phyloP scores from a whole-genome alignment of 495 filamentous ascomycete species.

The Parathielavia appendiculata region DNA sequence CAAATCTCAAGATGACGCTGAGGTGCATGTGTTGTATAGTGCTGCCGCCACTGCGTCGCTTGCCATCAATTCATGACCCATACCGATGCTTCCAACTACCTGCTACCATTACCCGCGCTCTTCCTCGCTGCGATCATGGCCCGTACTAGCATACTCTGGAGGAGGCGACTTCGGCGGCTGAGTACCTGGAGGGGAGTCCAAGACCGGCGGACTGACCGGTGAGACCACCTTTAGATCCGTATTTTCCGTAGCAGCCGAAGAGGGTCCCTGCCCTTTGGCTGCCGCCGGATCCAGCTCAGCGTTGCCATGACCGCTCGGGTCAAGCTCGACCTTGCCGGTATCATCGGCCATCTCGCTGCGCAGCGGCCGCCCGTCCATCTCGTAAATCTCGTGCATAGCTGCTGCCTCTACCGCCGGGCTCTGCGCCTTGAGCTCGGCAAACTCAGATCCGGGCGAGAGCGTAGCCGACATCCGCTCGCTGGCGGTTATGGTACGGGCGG shows the following conservation, averaged over 20 bases:
- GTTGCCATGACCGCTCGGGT: slow-evolving; percentile 14
- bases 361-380: slow-evolving; percentile 25
- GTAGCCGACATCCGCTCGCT: not conserved
- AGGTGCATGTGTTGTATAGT: too few relatives aligned
- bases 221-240: not conserved
- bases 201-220: not conserved
- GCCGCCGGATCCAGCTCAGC: slow-evolving; percentile 13
- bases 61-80: too few relatives aligned
- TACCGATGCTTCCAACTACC: not conserved
- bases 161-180: not conserved
- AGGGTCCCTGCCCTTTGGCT: not conserved
- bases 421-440: not conserved
- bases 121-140: not conserved
- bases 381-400: slow-evolving; percentile 13
- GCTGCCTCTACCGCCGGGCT: not conserved
- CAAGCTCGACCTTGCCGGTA: slow-evolving; percentile 24
- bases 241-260: not conserved
- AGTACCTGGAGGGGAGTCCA: not conserved
- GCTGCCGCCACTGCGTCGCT: too few relatives aligned
- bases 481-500: not conserved
- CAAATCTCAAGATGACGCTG: too few relatives aligned
- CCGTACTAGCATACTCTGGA: not conserved
- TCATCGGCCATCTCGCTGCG: slow-evolving; percentile 26
- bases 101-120: too few relatives aligned
- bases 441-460: not conserved